These are phyloP conservation scores for Boletellus emodensis DNA, from an alignment of 768 basidiomycete genomes.

Conservation along the genomic window DNA sequence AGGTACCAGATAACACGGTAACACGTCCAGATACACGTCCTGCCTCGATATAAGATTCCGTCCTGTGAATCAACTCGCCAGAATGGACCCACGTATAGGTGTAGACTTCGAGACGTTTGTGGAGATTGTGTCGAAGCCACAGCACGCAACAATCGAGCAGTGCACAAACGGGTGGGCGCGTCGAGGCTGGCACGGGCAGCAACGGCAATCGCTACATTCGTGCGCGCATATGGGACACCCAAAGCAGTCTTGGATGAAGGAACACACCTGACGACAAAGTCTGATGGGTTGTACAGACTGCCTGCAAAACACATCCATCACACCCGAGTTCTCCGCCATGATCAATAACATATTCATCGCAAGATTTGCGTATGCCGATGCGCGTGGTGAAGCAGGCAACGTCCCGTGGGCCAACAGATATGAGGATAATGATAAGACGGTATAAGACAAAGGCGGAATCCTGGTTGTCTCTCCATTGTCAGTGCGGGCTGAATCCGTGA, in stretches of 20 bases:
- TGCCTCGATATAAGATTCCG: slow-evolving; percentile 21
- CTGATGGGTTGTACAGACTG: slow-evolving; percentile 41
- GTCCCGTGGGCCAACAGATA: slow-evolving; percentile 68
- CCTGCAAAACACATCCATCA: slow-evolving; percentile 45
- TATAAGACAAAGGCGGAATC: slow-evolving; percentile 40
- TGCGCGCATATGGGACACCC: background rate
- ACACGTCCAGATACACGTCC: slow-evolving; percentile 53
- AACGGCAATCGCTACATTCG: slow-evolving; percentile 46
- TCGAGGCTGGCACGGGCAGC: slow-evolving; percentile 38
- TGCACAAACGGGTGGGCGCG: slow-evolving; percentile 50
- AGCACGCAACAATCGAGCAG: slow-evolving; percentile 65
- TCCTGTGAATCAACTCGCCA: background rate
- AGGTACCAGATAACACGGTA: slow-evolving; percentile 56
- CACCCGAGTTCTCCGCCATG: slow-evolving; percentile 45
- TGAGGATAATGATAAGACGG: slow-evolving; percentile 55
- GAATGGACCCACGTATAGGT: slow-evolving; percentile 48
- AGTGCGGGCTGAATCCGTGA: slow-evolving; percentile 37
- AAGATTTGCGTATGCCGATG: slow-evolving; percentile 59
- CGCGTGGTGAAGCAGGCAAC: slow-evolving; percentile 53
- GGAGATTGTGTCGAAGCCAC: slow-evolving; percentile 69
- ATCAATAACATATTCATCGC: slow-evolving; percentile 50
- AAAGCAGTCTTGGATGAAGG: background rate
- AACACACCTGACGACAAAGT: slow-evolving; percentile 59
- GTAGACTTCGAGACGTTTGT: slow-evolving; percentile 54
- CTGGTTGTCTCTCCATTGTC: slow-evolving; percentile 24